Evolutionary conservation across 257 asterid species (phyloP).

Genomic region (Capsicum rhomboideum): DNA sequence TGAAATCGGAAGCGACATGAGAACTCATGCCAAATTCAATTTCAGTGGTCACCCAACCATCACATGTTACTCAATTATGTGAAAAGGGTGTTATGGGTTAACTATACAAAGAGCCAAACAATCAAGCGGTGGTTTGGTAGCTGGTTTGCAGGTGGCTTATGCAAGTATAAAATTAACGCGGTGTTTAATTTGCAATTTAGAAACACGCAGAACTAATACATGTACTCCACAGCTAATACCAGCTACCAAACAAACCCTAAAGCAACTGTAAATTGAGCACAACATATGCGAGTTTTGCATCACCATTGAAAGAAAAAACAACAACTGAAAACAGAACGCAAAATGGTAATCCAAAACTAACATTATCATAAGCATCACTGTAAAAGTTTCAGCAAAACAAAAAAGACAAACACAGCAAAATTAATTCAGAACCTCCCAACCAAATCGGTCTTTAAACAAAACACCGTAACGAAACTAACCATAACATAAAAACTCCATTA

Average conservation of each 20-base stretch:
- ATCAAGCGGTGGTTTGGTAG: no score
- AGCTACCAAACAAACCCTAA: no score
- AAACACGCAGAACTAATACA: no score
- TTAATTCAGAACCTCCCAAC: background rate
- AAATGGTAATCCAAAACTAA: background rate
- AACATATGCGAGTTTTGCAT: background rate
- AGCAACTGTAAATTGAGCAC: background rate
- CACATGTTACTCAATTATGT: background rate
- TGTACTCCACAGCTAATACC: no score
- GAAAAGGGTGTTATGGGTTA: no score
- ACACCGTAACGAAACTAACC: background rate
- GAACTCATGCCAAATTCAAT: no score
- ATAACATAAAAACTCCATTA: background rate
- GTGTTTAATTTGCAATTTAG: no score
- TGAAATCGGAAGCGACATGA: background rate
- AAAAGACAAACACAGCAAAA: background rate
- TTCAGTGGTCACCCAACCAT: background rate
- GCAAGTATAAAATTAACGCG: no score
- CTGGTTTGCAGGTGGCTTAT: no score
- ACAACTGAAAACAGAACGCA: background rate
- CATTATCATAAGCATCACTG: background rate
- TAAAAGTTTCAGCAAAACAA: background rate
- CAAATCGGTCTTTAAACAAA: background rate
- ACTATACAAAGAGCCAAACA: no score
- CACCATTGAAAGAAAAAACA: no score